A percentile compares a stretch with the other conserved stretches of the same genome.
These are phyloP conservation scores for Penicillium coprophilum DNA, from an alignment of 495 filamentous ascomycete species.

Conservation along the genomic window DNA sequence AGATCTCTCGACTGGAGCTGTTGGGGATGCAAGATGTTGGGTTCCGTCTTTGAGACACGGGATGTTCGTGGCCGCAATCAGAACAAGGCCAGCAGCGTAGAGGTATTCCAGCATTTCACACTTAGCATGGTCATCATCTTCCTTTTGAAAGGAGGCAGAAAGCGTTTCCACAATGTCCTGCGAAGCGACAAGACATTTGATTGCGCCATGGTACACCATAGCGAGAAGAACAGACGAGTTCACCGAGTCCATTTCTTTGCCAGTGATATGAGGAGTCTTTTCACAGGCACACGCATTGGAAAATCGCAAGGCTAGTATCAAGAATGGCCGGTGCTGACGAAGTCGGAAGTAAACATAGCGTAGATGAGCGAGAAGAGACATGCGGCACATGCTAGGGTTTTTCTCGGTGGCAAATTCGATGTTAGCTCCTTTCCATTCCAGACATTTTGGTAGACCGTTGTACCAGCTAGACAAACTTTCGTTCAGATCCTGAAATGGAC, in stretches of 20 bases:
- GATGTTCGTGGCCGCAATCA: constrained; percentile 1
- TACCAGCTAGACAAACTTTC: background rate
- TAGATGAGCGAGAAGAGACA: constrained; percentile 12
- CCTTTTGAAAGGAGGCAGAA: background rate
- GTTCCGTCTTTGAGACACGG: too few species aligned
- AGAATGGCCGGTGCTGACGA: constrained; percentile 17
- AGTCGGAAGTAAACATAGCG: constrained; percentile 23
- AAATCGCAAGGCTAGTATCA: constrained; percentile 16
- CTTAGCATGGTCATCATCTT: background rate
- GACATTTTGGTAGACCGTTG: background rate
- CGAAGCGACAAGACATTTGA: constrained; percentile 18
- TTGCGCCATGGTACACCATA: constrained; percentile 13
- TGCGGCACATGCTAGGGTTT: constrained; percentile 13
- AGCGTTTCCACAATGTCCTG: constrained; percentile 5
- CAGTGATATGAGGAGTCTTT: constrained; percentile 7
- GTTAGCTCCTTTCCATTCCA: background rate
- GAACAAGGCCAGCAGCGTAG: background rate
- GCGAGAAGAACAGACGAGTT: constrained; percentile 8
- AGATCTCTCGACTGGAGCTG: background rate
- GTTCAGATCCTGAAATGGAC: background rate
- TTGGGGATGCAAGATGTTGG: too few species aligned
- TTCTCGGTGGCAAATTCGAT: background rate
- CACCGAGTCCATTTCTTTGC: background rate
- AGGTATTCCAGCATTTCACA: background rate
- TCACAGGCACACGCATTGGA: constrained; percentile 12